A percentile compares a stretch with the other conserved stretches of the same genome.
These are phyloP conservation scores for Astrothelium subdiscretum DNA, from an alignment of 495 filamentous ascomycete genomes.

Conservation along the genomic window DNA sequence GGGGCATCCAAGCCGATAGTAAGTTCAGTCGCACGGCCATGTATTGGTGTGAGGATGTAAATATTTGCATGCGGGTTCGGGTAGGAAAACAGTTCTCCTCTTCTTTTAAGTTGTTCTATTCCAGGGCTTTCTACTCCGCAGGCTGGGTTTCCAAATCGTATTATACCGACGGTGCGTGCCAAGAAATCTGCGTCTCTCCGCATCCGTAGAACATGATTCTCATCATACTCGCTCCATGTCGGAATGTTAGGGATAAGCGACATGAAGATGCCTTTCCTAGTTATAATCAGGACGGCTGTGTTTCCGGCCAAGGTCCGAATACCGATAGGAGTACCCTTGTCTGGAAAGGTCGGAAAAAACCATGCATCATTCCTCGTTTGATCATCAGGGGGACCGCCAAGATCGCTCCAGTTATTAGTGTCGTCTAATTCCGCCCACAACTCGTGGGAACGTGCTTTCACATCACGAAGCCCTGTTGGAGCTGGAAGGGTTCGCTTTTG, in stretches of 20 bases:
- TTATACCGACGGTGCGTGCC: not conserved
- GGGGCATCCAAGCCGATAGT: not conserved
- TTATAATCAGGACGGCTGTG: not conserved
- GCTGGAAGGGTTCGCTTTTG: not conserved
- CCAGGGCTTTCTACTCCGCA: not conserved
- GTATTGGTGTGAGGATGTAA: not conserved
- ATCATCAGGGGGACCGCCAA: not conserved
- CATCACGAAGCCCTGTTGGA: not conserved
- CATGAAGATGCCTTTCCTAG: not conserved
- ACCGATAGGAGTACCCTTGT: not conserved
- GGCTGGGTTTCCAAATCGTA: not conserved
- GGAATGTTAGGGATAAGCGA: not conserved
- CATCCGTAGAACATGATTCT: not conserved
- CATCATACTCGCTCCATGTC: not conserved
- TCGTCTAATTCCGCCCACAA: not conserved
- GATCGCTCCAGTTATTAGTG: not conserved
- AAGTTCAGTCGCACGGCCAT: not conserved
- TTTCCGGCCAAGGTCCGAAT: not conserved
- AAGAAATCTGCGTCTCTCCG: not conserved
- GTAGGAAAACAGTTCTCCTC: not conserved
- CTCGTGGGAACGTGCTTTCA: not conserved
- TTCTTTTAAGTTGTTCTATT: not conserved
- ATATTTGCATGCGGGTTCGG: not conserved
- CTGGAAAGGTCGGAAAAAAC: not conserved
- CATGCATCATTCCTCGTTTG: not conserved